Evolutionary conservation across 2,329 filamentous ascomycete genomes (phyloP), one percentile per base, ranked within the genome.

Genomic region (Atkinsonella hypoxylon): DNA sequence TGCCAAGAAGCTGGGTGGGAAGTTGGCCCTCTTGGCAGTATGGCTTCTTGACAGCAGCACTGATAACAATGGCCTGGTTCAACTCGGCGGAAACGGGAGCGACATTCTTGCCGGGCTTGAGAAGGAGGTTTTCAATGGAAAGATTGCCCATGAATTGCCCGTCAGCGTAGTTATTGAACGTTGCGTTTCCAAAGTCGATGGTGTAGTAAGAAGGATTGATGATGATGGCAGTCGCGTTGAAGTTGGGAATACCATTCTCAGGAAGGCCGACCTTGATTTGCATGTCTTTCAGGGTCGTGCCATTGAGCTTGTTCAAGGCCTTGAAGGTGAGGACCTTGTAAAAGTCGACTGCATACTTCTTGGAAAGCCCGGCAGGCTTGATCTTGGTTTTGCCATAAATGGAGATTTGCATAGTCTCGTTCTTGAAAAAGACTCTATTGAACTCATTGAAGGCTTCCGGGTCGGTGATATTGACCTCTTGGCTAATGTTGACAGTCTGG

Each of bases 141-240:
- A 78, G 66, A 40, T 66, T 74, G 48, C 83, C 83, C 54, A 85
- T 70, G 1, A 67, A 55, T 43, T 64, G 56, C 44, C 69, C 73
- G 43, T 74, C 70, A 48, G 82, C 71, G 58, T 70, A 77, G 60
- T 79, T 80, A 64, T 72, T 66, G 64, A 85, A 83, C 30, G 76
- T 76, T 36, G 79, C 70, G 58, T 85, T 83, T 58, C 83, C 83
- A 58, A 87, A 76, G 34, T 83, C 75, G 48, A 87, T 71, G n/a
- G 74, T 79, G 60, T 83, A 73, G 48, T 78, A 66, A 1, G 82
- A 83, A 7, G 72, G 74, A 63, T 87, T 87, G 56, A 79, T 81
- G 47, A 87, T 81, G 51, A 70, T 69, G 51, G 76, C 74, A 13
- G 69, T 75, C 57, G 75, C 82, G 48, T 73, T 67, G 66, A 87